These are phyloP conservation scores for Moricandia moricandioides DNA, from an alignment of 345 rosid species.

Conservation along the genomic window DNA sequence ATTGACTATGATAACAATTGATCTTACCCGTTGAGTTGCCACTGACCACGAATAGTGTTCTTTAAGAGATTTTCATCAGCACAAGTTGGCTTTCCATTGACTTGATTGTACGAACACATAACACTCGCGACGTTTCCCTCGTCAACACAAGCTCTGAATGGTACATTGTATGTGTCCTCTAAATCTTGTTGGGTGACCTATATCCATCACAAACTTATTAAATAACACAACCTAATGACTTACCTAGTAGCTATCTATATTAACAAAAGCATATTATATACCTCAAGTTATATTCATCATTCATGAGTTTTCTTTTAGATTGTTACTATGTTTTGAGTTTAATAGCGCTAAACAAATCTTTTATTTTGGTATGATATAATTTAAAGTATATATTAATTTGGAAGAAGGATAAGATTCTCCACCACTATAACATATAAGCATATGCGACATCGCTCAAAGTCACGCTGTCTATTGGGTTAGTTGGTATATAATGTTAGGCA, in stretches of 20 bases:
- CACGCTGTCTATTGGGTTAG: conserved; percentile 26
- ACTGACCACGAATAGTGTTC: conserved; percentile 79
- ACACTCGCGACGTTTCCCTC: conserved; percentile 92
- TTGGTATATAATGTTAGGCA: conserved; percentile 16
- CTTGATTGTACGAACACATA: conserved; percentile 98
- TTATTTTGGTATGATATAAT: background rate
- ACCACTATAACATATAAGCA: conserved; percentile 13
- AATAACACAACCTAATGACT: background rate
- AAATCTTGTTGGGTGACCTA: conserved; percentile 93
- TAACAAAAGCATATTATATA: conserved; percentile 2
- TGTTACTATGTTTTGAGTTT: background rate
- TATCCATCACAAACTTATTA: conserved; percentile 3
- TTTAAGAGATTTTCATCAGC: conserved; percentile 80
- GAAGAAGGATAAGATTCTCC: conserved; percentile 32
- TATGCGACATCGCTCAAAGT: conserved; percentile 22
- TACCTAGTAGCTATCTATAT: background rate
- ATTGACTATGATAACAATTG: background rate
- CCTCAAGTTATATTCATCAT: background rate
- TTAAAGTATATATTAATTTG: conserved; percentile 4
- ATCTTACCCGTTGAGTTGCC: conserved; percentile 78
- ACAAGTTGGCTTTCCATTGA: conserved; percentile 91
- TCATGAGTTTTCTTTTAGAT: background rate
- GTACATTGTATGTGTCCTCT: conserved; percentile 83
- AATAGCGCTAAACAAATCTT: background rate
- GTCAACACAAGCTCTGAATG: conserved; percentile 79